Evolutionary conservation across 2,329 filamentous ascomycete genomes (phyloP).

Genomic region (Microsporum audouinii): DNA sequence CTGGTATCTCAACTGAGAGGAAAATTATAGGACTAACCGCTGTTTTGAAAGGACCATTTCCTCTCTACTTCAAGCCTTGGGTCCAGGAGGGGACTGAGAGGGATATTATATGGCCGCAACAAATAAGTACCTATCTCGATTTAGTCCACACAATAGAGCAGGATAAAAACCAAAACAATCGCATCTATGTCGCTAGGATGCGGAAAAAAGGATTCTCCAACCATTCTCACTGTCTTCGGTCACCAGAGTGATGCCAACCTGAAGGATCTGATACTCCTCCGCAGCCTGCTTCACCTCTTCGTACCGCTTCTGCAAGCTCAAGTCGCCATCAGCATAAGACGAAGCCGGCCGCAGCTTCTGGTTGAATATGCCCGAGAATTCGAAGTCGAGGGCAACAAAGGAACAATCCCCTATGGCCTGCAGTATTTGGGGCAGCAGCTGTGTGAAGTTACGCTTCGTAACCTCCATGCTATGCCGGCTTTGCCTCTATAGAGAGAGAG

Average conservation of each 20-base stretch:
- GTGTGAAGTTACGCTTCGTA: constrained; percentile 38
- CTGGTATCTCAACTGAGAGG: background rate
- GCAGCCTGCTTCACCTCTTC: constrained; percentile 49
- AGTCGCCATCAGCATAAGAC: constrained; percentile 31
- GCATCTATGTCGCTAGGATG: background rate
- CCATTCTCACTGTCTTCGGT: constrained; percentile 44
- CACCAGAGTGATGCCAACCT: constrained; percentile 57
- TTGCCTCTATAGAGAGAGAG: background rate
- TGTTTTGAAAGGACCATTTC: constrained; percentile 48
- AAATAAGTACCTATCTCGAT: constrained; percentile 39
- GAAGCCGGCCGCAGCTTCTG: constrained; percentile 23
- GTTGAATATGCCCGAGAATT: constrained; percentile 52
- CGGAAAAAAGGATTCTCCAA: constrained; percentile 17
- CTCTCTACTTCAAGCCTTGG: constrained; percentile 47
- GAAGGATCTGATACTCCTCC: constrained; percentile 52
- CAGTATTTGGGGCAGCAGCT: constrained; percentile 45
- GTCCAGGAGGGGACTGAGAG: constrained; percentile 46
- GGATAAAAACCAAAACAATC: background rate
- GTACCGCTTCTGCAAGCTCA: constrained; percentile 50
- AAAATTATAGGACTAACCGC: constrained; percentile 28
- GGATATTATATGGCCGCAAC: constrained; percentile 54
- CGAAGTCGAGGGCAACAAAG: constrained; percentile 55
- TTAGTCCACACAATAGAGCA: background rate
- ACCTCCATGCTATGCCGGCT: constrained; percentile 42
- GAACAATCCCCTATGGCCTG: constrained; percentile 46